Percentiles rank a stretch among this genome's conserved stretches.
Conservation (phyloP, 2,329 filamentous ascomycete species). For the Microsporum ferrugineum region DNA sequence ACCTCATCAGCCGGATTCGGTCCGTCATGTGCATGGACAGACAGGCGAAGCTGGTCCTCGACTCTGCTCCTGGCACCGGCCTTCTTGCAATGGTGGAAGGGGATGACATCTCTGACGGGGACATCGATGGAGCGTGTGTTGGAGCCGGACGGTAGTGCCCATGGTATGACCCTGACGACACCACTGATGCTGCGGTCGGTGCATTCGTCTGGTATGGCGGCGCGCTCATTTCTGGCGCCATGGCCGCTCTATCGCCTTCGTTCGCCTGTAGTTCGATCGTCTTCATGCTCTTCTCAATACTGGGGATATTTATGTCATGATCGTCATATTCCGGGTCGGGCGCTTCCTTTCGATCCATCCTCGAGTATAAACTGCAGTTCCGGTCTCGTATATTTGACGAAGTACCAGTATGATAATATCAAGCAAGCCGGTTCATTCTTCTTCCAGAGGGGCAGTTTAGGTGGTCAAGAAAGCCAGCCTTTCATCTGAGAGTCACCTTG, state of each 20-base stretch:
- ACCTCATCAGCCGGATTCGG: slow-evolving; percentile 28
- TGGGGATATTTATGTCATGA: not conserved
- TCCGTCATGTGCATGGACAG: slow-evolving; percentile 23
- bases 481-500: not conserved
- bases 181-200: not conserved
- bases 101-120: not conserved
- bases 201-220: not conserved
- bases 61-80: not conserved
- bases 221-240: not conserved
- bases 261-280: not conserved
- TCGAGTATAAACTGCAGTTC: not conserved
- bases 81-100: not conserved
- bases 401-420: not conserved
- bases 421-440: not conserved
- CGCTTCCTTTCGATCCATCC: not conserved
- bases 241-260: not conserved
- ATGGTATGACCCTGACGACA: not conserved
- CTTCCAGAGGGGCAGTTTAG: no score
- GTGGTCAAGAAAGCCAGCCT: not conserved
- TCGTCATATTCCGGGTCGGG: not conserved
- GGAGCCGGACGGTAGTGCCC: not conserved
- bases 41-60: slow-evolving; percentile 18
- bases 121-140: not conserved
- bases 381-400: not conserved
- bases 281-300: slow-evolving; percentile 1